A percentile compares a stretch with the other conserved stretches of the same genome.
These are phyloP conservation scores for Chlorella sp. DNA, from an alignment of 139 green algal genomes.

Conservation along the genomic window DNA sequence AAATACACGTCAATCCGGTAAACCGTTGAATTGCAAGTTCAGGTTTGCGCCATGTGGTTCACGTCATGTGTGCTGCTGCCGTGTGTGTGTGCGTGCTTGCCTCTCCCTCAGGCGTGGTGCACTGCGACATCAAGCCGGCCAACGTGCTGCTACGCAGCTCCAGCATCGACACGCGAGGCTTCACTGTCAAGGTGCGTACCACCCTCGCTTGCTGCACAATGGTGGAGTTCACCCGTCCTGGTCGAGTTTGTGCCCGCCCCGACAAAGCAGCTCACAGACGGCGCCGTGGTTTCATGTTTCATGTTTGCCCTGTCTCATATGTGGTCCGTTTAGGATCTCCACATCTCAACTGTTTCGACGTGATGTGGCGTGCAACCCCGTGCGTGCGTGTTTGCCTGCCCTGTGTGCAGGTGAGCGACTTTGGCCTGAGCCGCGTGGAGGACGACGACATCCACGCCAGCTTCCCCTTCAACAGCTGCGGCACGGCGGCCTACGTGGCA, in stretches of 20 bases:
- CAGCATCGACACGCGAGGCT: conserved; percentile 49
- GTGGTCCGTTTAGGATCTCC: no score
- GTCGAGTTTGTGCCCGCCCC: no score
- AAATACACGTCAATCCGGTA: no score
- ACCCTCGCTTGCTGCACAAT: no score
- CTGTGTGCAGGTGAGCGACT: background rate
- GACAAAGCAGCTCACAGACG: no score
- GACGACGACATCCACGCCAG: conserved; percentile 44
- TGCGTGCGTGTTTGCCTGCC: background rate
- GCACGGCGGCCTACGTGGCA: conserved; percentile 51
- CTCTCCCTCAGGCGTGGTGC: conserved; percentile 37
- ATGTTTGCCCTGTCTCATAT: no score
- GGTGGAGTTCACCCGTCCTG: no score
- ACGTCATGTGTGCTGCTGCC: background rate
- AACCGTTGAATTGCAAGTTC: no score
- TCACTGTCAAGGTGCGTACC: conserved; percentile 53
- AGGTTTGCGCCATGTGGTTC: background rate
- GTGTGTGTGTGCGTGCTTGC: background rate
- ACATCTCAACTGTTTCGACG: background rate
- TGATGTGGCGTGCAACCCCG: background rate
- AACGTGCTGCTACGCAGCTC: conserved; percentile 77
- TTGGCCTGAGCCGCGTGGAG: conserved; percentile 28
- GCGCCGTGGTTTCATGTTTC: no score
- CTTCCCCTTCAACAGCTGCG: conserved; percentile 59
- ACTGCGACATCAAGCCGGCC: conserved; percentile 78